Base-by-base conservation (phyloP, 1,139 yeast genomes). In the Arxiozyma slooffiae region DNA sequence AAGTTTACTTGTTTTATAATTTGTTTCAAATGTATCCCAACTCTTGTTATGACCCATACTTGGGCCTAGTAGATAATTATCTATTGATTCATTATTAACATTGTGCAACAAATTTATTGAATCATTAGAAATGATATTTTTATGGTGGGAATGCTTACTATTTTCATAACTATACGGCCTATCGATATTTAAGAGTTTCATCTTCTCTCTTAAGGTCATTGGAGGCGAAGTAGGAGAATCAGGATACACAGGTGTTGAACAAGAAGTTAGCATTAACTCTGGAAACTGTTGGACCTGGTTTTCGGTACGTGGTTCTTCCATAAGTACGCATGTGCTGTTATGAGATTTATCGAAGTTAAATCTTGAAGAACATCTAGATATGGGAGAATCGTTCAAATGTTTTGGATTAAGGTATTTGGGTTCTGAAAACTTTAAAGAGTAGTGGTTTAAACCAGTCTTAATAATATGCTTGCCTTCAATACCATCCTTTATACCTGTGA, bases 401-500 rank as follows among this genome's bases (percentile, higher is more conserved):
- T 38, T 42, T 18, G 22, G 7, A 18, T 18, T 11, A 18, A 20
- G 38, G 22, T 34, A 24, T 38, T 38, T 45, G 3, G 48, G 17
- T 8, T 40, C 48, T 44, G 34, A n/a, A 18, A 22, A 30, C 11
- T 39, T 41, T 14, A 39, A 22, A 4, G 44, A 46, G 22, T 41
- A 46, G 36, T 46, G 48, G 22, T 41, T 41, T 17, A 40, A 21
- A 3, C 44, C 44, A n/a, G 61, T 55, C 52, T 79, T 68, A 57
- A 76, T 80, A 47, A 79, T 70, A 49, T 76, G 67, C 57, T 79
- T 77, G 2, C 88, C 88, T 62, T 82, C 87, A 7, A 81, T 67
- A 0, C 88, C 88, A 61, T 82, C 88, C 59, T 82, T 82, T 26
- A 85, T 81, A 14, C 88, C 88, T 1, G 85, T 81, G 21, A 83